These are phyloP conservation scores for Lagerstroemia fauriei DNA, from an alignment of 441 rosid species.

Conservation along the genomic window DNA sequence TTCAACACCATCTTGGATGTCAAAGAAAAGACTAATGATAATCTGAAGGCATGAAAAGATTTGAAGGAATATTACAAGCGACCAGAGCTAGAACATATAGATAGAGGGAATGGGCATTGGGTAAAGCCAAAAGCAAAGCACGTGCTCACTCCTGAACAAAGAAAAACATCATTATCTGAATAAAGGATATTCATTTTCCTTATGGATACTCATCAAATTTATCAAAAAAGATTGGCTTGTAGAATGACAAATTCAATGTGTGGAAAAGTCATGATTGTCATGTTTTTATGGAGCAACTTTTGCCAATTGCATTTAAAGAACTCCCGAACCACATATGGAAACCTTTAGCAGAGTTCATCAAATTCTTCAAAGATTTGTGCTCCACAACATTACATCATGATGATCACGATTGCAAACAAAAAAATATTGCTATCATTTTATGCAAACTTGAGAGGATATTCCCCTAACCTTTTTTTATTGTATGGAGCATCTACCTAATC, in stretches of 20 bases:
- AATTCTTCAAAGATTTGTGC: background rate
- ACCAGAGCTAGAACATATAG: background rate
- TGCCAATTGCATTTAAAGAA: no score
- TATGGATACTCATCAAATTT: no score
- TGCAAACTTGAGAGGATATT: background rate
- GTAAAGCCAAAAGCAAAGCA: background rate
- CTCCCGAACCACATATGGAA: background rate
- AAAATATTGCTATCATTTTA: no score
- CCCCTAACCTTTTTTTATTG: background rate
- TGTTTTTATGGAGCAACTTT: no score
- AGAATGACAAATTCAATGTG: no score
- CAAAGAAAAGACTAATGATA: constrained; percentile 1
- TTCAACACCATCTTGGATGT: background rate
- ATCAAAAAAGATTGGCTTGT: no score
- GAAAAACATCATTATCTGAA: no score
- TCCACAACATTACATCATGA: background rate
- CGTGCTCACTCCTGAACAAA: no score
- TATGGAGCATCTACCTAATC: background rate
- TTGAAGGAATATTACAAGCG: background rate
- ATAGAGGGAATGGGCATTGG: background rate
- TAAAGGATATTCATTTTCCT: no score
- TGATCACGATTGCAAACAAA: no score
- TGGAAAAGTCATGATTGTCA: no score
- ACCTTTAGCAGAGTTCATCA: background rate
- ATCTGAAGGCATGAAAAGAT: background rate